These are phyloP conservation scores for Colletotrichum neosansevieriae DNA, from an alignment of 2,329 filamentous ascomycete species.

Conservation along the genomic window DNA sequence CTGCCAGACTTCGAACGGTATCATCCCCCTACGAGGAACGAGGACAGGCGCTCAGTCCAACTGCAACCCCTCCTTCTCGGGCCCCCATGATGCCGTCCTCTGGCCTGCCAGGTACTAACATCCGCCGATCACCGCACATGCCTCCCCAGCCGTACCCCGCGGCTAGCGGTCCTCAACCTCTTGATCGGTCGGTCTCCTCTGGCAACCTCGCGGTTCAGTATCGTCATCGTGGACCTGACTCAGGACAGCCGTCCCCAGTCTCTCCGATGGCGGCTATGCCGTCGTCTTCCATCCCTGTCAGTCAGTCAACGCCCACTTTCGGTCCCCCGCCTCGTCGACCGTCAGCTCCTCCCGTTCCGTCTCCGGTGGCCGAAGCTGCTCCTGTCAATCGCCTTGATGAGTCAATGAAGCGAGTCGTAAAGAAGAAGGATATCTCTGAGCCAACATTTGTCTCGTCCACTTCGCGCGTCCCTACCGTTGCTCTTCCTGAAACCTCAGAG, in stretches of 20 bases:
- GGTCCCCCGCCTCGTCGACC: constrained; percentile 49
- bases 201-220: constrained; percentile 51
- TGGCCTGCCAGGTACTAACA: constrained; percentile 62
- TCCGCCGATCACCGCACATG: constrained; percentile 61
- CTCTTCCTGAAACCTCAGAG: constrained; percentile 50
- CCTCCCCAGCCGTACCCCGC: constrained; percentile 56
- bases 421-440: constrained; percentile 63
- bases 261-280: constrained; percentile 54
- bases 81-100: constrained; percentile 56
- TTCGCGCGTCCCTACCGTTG: constrained; percentile 58
- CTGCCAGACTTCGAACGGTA: constrained; percentile 46
- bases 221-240: constrained; percentile 49
- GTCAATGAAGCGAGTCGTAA: constrained; percentile 56
- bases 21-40: constrained; percentile 42
- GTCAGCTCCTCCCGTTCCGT: constrained; percentile 48
- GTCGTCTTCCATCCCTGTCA: constrained; percentile 50
- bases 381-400: constrained; percentile 51
- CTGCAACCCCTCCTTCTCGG: constrained; percentile 43
- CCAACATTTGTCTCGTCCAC: constrained; percentile 61
- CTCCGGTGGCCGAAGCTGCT: constrained; percentile 40
- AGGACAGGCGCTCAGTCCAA: constrained; percentile 18
- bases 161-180: constrained; percentile 40
- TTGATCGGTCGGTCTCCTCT: constrained; percentile 47
- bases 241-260: constrained; percentile 59
- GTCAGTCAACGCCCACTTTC: constrained; percentile 50